These are phyloP conservation scores for Madurella mycetomatis DNA, from an alignment of 2,329 filamentous ascomycete genomes.

Conservation along the genomic window DNA sequence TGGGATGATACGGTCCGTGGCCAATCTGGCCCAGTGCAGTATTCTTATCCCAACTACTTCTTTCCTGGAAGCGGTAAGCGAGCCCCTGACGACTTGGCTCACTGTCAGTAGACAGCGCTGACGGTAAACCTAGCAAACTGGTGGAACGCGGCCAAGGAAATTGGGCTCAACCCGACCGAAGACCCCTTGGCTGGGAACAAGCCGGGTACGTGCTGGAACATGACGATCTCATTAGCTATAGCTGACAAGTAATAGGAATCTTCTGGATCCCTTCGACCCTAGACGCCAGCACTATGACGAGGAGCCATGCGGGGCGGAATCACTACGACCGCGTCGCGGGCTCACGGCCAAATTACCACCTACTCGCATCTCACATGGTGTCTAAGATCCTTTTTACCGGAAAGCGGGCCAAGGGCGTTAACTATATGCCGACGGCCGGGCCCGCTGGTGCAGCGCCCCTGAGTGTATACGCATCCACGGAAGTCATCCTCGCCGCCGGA, in stretches of 20 bases:
- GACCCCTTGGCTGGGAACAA: conserved; percentile 26
- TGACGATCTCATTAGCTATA: background rate
- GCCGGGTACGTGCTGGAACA: conserved; percentile 12
- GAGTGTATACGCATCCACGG: conserved; percentile 26
- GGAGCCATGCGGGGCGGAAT: conserved; percentile 27
- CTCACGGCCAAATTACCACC: conserved; percentile 53
- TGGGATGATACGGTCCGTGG: conserved; percentile 29
- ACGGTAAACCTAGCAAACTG: conserved; percentile 19
- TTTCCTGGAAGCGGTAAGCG: conserved; percentile 28
- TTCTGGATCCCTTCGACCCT: conserved; percentile 30
- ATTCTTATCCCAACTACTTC: conserved; percentile 32
- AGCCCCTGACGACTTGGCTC: background rate
- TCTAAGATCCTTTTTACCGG: conserved; percentile 49
- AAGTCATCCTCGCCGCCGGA: conserved; percentile 41
- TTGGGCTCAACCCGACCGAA: conserved; percentile 22
- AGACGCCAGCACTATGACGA: conserved; percentile 30
- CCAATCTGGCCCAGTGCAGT: conserved; percentile 28
- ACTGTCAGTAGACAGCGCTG: background rate
- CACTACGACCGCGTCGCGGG: conserved; percentile 29
- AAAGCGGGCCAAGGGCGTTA: conserved; percentile 50
- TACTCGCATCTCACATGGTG: conserved; percentile 43
- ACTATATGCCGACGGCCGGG: conserved; percentile 45
- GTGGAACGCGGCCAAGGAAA: conserved; percentile 27
- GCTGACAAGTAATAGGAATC: conserved; percentile 7
- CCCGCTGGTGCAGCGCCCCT: background rate